Evolutionary conservation across 2,329 filamentous ascomycete genomes (phyloP).

Genomic region (Diaporthe ampelina): DNA sequence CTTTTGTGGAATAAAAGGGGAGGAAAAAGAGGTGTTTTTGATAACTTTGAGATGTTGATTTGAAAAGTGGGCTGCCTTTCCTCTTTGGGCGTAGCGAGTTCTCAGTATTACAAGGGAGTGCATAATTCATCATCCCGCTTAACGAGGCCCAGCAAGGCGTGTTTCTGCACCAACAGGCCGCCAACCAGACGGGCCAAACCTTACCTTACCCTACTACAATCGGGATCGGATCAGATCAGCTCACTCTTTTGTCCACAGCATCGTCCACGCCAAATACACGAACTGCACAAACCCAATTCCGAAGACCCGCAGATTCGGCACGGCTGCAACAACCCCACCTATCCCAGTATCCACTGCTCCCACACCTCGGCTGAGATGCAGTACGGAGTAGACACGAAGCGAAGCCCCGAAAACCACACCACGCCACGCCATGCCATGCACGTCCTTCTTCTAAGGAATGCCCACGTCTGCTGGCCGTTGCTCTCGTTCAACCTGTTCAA

Average conservation of each 20-base stretch:
- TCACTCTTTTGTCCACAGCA: neutral
- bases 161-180: neutral
- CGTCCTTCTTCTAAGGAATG: neutral
- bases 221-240: constrained; percentile 1
- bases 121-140: too few relatives aligned
- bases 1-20: too few relatives aligned
- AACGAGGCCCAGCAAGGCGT: too few relatives aligned
- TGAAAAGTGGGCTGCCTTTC: too few relatives aligned
- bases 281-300: neutral
- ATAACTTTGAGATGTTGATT: too few relatives aligned
- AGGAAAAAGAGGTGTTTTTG: too few relatives aligned
- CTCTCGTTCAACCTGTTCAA: neutral
- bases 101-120: too few relatives aligned
- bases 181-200: neutral
- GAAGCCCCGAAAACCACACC: constrained; percentile 7
- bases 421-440: neutral
- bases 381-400: neutral
- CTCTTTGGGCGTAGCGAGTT: too few relatives aligned
- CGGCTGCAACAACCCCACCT: constrained; percentile 2
- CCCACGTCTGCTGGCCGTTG: neutral
- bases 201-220: neutral
- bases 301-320: constrained; percentile 3
- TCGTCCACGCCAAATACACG: too few relatives aligned
- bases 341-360: constrained; percentile 3
- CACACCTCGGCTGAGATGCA: constrained; percentile 11